Evolutionary conservation across 495 filamentous ascomycete species (phyloP).

Genomic region (Hypoxylon perforatum): DNA sequence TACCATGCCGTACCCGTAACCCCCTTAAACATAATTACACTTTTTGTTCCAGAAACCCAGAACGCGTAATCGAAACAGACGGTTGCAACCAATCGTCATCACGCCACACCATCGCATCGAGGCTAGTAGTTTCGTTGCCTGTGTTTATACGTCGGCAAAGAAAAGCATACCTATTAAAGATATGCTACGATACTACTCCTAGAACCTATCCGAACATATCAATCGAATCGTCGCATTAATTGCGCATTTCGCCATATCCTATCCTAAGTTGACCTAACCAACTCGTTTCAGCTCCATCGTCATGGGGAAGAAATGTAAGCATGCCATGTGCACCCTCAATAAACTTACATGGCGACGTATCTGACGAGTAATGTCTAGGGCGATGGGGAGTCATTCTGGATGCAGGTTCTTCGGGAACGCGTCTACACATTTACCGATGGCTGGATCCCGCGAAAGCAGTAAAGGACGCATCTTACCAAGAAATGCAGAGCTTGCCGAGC

Average conservation of each 20-base stretch:
- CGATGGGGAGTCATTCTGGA: constrained; percentile 72
- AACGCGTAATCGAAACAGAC: constrained; percentile 45
- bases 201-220: constrained; percentile 7
- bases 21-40: constrained; percentile 26
- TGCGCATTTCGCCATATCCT: constrained; percentile 18
- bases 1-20: constrained; percentile 3
- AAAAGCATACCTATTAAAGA: constrained; percentile 15
- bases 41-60: constrained; percentile 10
- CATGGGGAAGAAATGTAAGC: constrained; percentile 50
- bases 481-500: constrained; percentile 77
- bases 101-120: constrained; percentile 21
- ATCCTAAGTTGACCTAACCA: not conserved
- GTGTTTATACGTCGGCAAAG: constrained; percentile 8
- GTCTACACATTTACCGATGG: constrained; percentile 94
- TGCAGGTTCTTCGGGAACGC: constrained; percentile 80
- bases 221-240: constrained; percentile 18
- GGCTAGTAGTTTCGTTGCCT: not conserved
- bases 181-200: constrained; percentile 34
- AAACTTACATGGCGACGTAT: not conserved
- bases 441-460: constrained; percentile 76
- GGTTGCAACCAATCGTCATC: constrained; percentile 27
- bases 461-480: constrained; percentile 66
- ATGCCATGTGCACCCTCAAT: not conserved
- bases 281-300: constrained; percentile 22
- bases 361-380: constrained; percentile 45